These are phyloP conservation scores for Fusarium anguioides DNA, from an alignment of 2,329 filamentous ascomycete genomes.

Conservation along the genomic window DNA sequence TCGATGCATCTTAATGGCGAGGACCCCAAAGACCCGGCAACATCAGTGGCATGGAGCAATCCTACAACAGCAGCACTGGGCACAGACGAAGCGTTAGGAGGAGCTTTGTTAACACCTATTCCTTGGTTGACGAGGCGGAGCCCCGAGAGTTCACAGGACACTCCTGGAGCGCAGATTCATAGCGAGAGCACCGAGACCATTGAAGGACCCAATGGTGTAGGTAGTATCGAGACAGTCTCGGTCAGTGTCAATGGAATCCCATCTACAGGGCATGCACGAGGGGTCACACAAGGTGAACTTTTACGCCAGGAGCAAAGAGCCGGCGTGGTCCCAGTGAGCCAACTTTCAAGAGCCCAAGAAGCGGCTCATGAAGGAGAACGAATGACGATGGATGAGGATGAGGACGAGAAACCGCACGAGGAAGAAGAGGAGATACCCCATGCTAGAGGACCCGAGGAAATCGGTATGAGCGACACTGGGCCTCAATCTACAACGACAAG, in stretches of 20 bases:
- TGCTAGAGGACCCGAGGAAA: conserved; percentile 83
- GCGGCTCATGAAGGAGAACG: conserved; percentile 44
- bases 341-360: conserved; percentile 61
- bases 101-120: conserved; percentile 91
- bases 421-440: conserved; percentile 75
- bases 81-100: conserved; percentile 89
- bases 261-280: conserved; percentile 62
- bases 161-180: conserved; percentile 59
- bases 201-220: conserved; percentile 81
- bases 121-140: conserved; percentile 76
- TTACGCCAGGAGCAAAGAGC: conserved; percentile 88
- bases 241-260: conserved; percentile 78
- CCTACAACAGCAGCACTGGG: conserved; percentile 67
- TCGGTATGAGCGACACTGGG: conserved; percentile 89
- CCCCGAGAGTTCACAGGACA: conserved; percentile 46
- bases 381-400: conserved; percentile 44
- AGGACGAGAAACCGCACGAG: conserved; percentile 52
- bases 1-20: conserved; percentile 71
- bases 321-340: conserved; percentile 77
- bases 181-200: conserved; percentile 84
- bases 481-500: conserved; percentile 67
- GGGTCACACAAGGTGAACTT: conserved; percentile 84
- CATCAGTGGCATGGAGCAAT: conserved; percentile 60
- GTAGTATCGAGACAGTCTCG: conserved; percentile 83
- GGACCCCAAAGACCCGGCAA: conserved; percentile 55